Conservation (phyloP, 257 asterid species). For the Fraxinus cuspidata region DNA sequence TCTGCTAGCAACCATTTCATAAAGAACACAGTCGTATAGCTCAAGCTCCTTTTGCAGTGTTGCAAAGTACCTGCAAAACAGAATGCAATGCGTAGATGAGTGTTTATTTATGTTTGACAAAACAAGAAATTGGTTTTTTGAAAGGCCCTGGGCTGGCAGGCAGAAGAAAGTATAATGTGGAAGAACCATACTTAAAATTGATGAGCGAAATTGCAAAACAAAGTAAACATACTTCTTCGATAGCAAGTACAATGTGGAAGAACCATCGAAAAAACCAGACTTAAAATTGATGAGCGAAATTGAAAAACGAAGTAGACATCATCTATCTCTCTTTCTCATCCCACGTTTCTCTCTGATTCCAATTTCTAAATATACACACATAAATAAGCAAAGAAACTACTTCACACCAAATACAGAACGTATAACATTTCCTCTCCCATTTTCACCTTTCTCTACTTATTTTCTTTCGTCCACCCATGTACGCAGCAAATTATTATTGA, state of each 20-base stretch:
- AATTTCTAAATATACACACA: constrained; percentile 4
- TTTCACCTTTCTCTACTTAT: not conserved
- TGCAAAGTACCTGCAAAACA: constrained; percentile 66
- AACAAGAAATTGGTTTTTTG: not conserved
- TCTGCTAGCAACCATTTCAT: constrained; percentile 96
- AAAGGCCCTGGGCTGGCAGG: not conserved
- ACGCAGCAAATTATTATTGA: not conserved
- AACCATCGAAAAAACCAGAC: not conserved
- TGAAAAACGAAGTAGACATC: not conserved
- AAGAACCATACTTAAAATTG: constrained; percentile 8
- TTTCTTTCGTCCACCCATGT: constrained; percentile 17
- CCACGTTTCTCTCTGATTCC: not conserved
- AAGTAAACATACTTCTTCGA: not conserved
- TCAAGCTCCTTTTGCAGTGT: constrained; percentile 74
- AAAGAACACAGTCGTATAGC: constrained; percentile 82
- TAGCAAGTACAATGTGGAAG: constrained; percentile 4
- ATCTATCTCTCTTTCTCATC: not conserved
- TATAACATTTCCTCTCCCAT: not conserved
- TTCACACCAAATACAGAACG: not conserved
- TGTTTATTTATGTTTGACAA: not conserved
- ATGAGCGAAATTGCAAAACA: not conserved
- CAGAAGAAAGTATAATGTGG: constrained; percentile 1
- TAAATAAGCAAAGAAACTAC: constrained; percentile 1
- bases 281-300: not conserved
- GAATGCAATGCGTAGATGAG: constrained; percentile 14